Conservation (phyloP, 1,284 basidiomycete species). For the Uromyces viciae-fabae region DNA sequence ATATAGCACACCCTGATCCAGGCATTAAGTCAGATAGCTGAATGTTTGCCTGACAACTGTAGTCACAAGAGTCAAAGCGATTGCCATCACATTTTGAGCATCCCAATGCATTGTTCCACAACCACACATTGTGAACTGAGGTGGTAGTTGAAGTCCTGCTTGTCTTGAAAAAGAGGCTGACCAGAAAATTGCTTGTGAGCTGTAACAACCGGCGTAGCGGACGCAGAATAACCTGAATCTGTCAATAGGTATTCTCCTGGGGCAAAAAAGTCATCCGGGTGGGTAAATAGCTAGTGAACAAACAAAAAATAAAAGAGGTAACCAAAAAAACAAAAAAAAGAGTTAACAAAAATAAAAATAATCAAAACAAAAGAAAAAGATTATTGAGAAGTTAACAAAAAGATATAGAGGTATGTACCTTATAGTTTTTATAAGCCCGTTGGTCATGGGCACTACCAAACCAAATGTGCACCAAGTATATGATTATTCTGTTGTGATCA, state of each 20-base stretch:
- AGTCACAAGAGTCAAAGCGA: not conserved
- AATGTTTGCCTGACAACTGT: not conserved
- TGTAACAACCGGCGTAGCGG: not conserved
- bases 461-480: conserved; percentile 2
- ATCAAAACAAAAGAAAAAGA: too few relatives aligned
- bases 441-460: conserved; percentile 12
- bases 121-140: conserved; percentile 5
- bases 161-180: not conserved
- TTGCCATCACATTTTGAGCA: conserved; percentile 23
- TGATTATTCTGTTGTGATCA: not conserved
- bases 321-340: too few relatives aligned
- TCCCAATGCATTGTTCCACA: conserved; percentile 20
- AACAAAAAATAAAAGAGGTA: too few relatives aligned
- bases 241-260: conserved; percentile 10
- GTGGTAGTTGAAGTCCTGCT: conserved; percentile 10
- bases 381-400: too few relatives aligned
- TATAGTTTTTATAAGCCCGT: not conserved
- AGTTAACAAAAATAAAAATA: too few relatives aligned
- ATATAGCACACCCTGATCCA: not conserved
- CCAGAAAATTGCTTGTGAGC: not conserved
- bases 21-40: not conserved
- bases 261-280: not conserved
- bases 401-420: not conserved
- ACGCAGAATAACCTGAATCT: conserved; percentile 15
- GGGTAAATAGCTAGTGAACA: too few relatives aligned